phyloP scores from a whole-genome alignment of 768 basidiomycete genomes.

The Hypholoma sublateritium region DNA sequence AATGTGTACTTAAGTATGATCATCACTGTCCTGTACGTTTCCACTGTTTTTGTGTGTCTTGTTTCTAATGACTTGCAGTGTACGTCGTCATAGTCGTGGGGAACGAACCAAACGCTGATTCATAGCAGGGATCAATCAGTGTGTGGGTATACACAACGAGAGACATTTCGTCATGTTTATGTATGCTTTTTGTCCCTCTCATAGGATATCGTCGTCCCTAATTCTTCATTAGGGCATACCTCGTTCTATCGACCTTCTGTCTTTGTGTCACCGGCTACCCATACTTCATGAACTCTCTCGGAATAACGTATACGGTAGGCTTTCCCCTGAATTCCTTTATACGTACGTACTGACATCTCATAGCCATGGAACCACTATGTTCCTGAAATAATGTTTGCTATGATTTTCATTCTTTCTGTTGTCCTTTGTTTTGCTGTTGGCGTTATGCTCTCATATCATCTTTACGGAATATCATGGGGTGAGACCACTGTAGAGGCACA shows the following conservation, averaged over 20 bases:
- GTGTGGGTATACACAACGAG: constrained; percentile 94
- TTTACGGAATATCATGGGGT: constrained; percentile 67
- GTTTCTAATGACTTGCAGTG: constrained; percentile 21
- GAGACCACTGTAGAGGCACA: constrained; percentile 92
- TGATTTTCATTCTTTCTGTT: constrained; percentile 72
- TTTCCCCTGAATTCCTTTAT: constrained; percentile 12
- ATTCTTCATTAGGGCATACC: constrained; percentile 62
- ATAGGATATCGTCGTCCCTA: neutral
- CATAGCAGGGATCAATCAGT: constrained; percentile 88
- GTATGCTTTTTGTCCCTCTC: constrained; percentile 40
- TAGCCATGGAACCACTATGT: constrained; percentile 57
- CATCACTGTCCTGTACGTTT: constrained; percentile 86
- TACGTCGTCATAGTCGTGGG: constrained; percentile 16
- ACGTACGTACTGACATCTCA: constrained; percentile 31
- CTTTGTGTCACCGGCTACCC: constrained; percentile 65
- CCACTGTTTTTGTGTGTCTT: constrained; percentile 2
- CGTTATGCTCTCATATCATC: constrained; percentile 71
- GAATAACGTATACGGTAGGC: constrained; percentile 47
- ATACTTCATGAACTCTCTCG: constrained; percentile 56
- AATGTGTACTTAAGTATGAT: constrained; percentile 87
- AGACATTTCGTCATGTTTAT: constrained; percentile 96
- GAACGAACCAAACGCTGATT: neutral
- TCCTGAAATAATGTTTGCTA: constrained; percentile 68
- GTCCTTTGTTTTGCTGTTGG: constrained; percentile 77
- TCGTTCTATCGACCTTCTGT: constrained; percentile 68